These are phyloP conservation scores for Angomonas deanei DNA, from an alignment of 208 protist species.

Conservation along the genomic window DNA sequence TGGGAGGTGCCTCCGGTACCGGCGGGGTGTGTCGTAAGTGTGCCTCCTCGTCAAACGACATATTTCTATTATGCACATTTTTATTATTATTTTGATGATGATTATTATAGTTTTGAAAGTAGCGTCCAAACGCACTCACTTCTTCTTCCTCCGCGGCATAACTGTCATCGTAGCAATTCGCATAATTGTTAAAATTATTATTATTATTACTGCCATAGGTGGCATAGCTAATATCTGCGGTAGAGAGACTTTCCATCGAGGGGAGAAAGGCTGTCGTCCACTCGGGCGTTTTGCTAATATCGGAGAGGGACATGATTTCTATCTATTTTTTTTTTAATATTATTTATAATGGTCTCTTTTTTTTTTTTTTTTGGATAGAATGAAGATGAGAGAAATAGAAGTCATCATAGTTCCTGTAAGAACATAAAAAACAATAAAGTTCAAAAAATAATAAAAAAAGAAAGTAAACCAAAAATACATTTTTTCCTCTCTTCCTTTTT, in stretches of 20 bases:
- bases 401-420: not conserved
- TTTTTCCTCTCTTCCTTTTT: slow-evolving; percentile 3
- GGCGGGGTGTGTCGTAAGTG: too few species aligned
- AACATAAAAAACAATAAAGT: not conserved
- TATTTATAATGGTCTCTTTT: not conserved
- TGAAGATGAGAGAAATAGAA: not conserved
- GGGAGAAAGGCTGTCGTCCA: not conserved
- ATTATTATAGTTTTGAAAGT: not conserved
- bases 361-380: not conserved
- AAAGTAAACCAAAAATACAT: not conserved
- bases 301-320: too few species aligned
- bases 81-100: not conserved
- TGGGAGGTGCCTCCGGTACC: too few species aligned
- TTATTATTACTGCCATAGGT: not conserved
- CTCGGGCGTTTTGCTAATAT: not conserved
- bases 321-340: too few species aligned
- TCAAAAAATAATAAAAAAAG: slow-evolving; percentile 13
- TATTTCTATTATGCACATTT: not conserved
- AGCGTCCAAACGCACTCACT: not conserved
- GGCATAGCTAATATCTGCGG: not conserved
- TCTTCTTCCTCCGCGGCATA: not conserved
- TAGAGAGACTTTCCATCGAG: not conserved
- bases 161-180: not conserved
- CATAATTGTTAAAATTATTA: not conserved
- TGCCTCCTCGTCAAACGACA: too few species aligned